Evolutionary conservation across 768 basidiomycete species (phyloP), one percentile per base, ranked within the genome.

Genomic region (Boletus coccyginus): DNA sequence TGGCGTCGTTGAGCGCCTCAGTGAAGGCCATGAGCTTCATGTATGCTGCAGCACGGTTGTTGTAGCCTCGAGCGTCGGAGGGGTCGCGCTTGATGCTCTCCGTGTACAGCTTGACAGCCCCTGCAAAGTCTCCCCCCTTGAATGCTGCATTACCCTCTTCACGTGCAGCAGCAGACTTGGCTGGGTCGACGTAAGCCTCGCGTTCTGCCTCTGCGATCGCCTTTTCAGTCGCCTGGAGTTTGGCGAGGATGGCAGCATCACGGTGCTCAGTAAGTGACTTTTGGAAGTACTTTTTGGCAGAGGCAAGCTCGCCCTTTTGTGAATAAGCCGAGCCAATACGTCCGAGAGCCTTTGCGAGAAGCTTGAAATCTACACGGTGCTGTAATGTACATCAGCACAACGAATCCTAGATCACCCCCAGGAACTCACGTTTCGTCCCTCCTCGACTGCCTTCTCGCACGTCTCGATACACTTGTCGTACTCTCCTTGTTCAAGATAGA

Each of bases 71-170:
- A 14, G 96, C 83, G 68, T 99, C 97, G 38, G 74, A 71, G 41
- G 97, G 96, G 66, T 92, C 87, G 48, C 97, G 88, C 77, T 98
- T 98, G 81, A 98, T 97, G 59, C 93, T 90, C 75, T 99, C 97
- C 38, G 90, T 82, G 76, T 99, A 99, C 39, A 81, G 78, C 77
- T 92, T 94, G 63, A 99, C 95, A 1, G 96, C 90, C 12, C 81
- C 85, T 12, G 86, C 95, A 73, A 94, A 99, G 72, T 96, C 87
- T 19, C 94, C 96, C 3, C 74, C 79, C 78, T 98, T 98, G 84
- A 98, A 99, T 38, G 86, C 81, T 41, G 74, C 73, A 70, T 99
- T 99, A 11, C 97, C 97, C 69, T 96, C 92, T 72, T 97, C 93
- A 47, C 97, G 83, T 2, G 94, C 94, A 42, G 71, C 64, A 32